A percentile compares a stretch with the other conserved stretches of the same genome.
phyloP scores from a whole-genome alignment of 2,329 filamentous ascomycete species.

The Penicillium paneum region DNA sequence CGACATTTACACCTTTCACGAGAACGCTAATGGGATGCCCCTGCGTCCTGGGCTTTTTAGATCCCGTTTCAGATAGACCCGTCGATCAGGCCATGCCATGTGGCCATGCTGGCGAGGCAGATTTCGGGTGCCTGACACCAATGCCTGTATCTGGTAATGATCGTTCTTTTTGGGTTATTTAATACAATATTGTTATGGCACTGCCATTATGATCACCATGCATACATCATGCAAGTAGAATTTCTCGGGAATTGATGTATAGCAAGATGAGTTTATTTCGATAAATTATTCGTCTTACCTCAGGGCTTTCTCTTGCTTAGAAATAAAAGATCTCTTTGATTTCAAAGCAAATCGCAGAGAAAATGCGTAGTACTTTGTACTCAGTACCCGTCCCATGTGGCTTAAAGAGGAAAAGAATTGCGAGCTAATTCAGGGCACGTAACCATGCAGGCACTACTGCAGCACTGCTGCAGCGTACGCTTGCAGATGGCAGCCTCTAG shows the following conservation, averaged over 20 bases:
- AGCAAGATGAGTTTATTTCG: too few species aligned
- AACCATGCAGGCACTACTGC: conserved; percentile 4
- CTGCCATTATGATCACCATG: background rate
- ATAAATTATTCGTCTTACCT: background rate
- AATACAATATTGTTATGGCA: background rate
- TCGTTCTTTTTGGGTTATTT: background rate
- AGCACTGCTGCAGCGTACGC: conserved; percentile 3
- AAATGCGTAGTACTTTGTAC: background rate
- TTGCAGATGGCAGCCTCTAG: background rate
- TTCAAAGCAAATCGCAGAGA: too few species aligned
- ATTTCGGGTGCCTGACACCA: background rate
- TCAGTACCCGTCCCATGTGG: background rate
- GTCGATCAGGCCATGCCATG: conserved; percentile 14
- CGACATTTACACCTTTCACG: background rate
- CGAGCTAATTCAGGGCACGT: conserved; percentile 3
- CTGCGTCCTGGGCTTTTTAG: background rate
- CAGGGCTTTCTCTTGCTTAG: background rate
- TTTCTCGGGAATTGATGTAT: background rate
- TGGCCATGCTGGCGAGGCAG: conserved; percentile 9
- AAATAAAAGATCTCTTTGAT: background rate
- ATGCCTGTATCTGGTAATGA: background rate
- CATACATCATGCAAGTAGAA: background rate
- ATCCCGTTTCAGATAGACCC: conserved; percentile 4
- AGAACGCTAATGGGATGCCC: background rate
- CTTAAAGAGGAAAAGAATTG: background rate